Percentiles rank a stretch among this genome's conserved stretches.
Conservation (phyloP, 306 rosid species). For the Myrica gale region DNA sequence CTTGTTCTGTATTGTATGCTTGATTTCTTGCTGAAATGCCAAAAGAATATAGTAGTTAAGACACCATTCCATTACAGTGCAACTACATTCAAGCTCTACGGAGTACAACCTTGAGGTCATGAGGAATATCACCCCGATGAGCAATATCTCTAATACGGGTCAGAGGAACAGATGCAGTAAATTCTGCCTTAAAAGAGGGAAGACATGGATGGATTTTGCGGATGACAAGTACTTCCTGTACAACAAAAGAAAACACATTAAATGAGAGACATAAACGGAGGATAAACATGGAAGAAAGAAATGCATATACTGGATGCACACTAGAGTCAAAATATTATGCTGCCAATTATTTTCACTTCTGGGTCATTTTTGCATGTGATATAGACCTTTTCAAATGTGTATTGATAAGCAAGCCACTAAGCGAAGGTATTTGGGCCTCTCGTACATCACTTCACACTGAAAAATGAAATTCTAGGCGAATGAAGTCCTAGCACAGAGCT, state of each 20-base stretch:
- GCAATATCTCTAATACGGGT: slow-evolving; percentile 98
- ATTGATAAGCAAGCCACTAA: not conserved
- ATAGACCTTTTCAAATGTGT: not conserved
- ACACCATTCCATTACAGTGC: slow-evolving; percentile 18
- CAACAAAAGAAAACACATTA: slow-evolving; percentile 25
- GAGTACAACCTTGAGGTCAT: slow-evolving; percentile 77
- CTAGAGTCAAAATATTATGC: not conserved
- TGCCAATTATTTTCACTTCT: not conserved
- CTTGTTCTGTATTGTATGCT: slow-evolving; percentile 97
- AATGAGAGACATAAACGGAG: slow-evolving; percentile 21
- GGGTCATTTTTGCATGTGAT: not conserved
- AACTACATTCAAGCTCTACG: slow-evolving; percentile 23
- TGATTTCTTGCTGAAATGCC: slow-evolving; percentile 71
- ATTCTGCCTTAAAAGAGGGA: slow-evolving; percentile 97
- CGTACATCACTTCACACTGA: not conserved
- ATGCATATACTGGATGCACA: slow-evolving; percentile 5
- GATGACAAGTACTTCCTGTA: slow-evolving; percentile 75
- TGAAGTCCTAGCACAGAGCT: slow-evolving; percentile 3
- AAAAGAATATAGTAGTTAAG: slow-evolving; percentile 27
- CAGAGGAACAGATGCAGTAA: slow-evolving; percentile 95
- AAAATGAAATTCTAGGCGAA: not conserved
- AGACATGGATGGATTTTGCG: slow-evolving; percentile 93
- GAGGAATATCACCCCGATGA: slow-evolving; percentile 94
- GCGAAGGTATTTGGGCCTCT: not conserved
- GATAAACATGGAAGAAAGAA: slow-evolving; percentile 13